Percentiles rank a stretch among this genome's conserved stretches.
phyloP scores from a whole-genome alignment of 2,329 filamentous ascomycete genomes.

The Acrocalymma vagum region DNA sequence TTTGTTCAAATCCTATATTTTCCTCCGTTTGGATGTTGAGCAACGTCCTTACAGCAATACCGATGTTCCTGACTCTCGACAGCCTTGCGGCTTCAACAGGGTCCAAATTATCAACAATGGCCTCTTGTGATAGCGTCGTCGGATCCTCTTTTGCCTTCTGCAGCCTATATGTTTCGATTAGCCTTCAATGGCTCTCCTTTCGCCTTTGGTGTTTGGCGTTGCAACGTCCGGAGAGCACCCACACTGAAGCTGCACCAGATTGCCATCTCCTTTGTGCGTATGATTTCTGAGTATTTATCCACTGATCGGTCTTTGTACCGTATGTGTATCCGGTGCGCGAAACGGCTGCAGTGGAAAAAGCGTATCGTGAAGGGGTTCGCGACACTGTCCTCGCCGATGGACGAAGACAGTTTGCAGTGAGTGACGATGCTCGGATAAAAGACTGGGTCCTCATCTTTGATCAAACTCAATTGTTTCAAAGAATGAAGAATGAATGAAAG shows the following conservation, averaged over 20 bases:
- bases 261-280: slow-evolving; percentile 44
- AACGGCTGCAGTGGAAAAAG: slow-evolving; percentile 41
- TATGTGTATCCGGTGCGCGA: slow-evolving; percentile 36
- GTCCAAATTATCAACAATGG: slow-evolving; percentile 81
- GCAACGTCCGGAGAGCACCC: slow-evolving; percentile 23
- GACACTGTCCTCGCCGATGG: slow-evolving; percentile 31
- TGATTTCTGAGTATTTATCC: slow-evolving; percentile 33
- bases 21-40: background rate
- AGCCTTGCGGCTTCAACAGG: slow-evolving; percentile 81
- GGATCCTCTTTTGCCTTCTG: slow-evolving; percentile 68
- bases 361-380: slow-evolving; percentile 37
- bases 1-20: slow-evolving; percentile 4
- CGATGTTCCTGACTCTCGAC: slow-evolving; percentile 90
- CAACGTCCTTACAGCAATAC: slow-evolving; percentile 78
- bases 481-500: slow-evolving; percentile 27
- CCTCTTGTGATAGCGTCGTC: slow-evolving; percentile 65
- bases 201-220: background rate
- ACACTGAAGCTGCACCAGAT: slow-evolving; percentile 48
- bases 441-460: slow-evolving; percentile 46
- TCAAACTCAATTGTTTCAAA: slow-evolving; percentile 16
- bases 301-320: slow-evolving; percentile 38
- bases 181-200: slow-evolving; percentile 18
- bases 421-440: slow-evolving; percentile 42
- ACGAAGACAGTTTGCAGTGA: slow-evolving; percentile 39
- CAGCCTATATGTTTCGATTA: slow-evolving; percentile 35